A percentile compares a stretch with the other conserved stretches of the same genome.
These are phyloP conservation scores for Dissophora ornata DNA, from an alignment of 192 early-diverging fungal species.

Conservation along the genomic window DNA sequence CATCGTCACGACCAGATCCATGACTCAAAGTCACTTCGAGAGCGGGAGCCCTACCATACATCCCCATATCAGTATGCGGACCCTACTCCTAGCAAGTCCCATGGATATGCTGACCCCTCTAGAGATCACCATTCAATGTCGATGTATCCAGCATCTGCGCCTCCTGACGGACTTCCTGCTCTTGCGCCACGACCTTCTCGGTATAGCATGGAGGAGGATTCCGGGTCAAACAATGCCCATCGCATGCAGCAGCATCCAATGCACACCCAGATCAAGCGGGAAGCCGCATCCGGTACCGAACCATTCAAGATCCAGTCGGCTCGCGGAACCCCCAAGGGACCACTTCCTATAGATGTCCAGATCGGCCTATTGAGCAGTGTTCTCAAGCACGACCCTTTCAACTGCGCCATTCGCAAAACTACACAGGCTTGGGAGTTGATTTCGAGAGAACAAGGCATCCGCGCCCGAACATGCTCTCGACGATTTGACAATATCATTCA, in stretches of 20 bases:
- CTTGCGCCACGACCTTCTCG: conserved; percentile 22
- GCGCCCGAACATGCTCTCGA: conserved; percentile 45
- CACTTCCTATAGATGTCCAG: conserved; percentile 44
- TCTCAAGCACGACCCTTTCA: conserved; percentile 47
- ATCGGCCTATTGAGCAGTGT: conserved; percentile 39
- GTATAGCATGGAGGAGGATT: conserved; percentile 13
- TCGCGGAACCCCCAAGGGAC: conserved; percentile 51
- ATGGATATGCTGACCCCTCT: background rate
- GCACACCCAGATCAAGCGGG: conserved; percentile 9
- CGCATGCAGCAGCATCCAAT: background rate
- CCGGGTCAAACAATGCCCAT: background rate
- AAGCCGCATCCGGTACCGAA: background rate
- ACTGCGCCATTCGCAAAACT: conserved; percentile 50
- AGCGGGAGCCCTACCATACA: conserved; percentile 6
- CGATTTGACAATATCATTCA: conserved; percentile 53
- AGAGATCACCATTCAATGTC: conserved; percentile 7
- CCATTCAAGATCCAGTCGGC: conserved; percentile 42
- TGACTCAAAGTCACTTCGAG: background rate
- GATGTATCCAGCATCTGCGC: background rate
- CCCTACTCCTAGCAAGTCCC: background rate
- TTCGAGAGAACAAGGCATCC: conserved; percentile 40
- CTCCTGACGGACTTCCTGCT: conserved; percentile 9
- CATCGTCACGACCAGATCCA: background rate
- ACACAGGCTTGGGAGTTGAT: conserved; percentile 51
- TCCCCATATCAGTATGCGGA: conserved; percentile 5